phyloP scores from a whole-genome alignment of 2,329 filamentous ascomycete genomes.

The Paecilomyces niveus region DNA sequence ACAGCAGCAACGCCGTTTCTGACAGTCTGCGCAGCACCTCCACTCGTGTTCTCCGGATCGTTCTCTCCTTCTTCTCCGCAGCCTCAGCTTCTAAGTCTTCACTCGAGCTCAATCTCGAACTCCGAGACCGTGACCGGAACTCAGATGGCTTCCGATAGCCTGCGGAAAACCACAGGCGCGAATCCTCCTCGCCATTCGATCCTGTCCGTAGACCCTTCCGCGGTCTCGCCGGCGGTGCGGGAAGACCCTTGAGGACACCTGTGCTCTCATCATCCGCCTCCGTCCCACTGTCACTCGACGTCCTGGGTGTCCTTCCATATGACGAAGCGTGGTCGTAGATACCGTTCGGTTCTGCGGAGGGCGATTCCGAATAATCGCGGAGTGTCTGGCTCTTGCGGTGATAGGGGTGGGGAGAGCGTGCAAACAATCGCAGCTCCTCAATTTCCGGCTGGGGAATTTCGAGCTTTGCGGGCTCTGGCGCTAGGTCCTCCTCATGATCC shows the following conservation, averaged over 20 bases:
- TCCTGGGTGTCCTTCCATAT: constrained; percentile 46
- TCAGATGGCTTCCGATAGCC: constrained; percentile 26
- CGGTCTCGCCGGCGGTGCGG: constrained; percentile 64
- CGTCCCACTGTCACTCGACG: constrained; percentile 81
- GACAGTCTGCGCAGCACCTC: constrained; percentile 43
- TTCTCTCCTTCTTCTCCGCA: constrained; percentile 15
- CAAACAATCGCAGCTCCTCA: constrained; percentile 41
- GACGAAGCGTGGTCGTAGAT: constrained; percentile 17
- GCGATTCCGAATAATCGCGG: constrained; percentile 17
- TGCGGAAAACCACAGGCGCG: constrained; percentile 20
- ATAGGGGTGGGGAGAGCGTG: constrained; percentile 63
- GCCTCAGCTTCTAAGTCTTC: constrained; percentile 20
- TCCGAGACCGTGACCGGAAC: constrained; percentile 18
- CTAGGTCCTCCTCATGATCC: not conserved
- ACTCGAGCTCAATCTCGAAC: constrained; percentile 24
- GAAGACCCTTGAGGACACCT: constrained; percentile 69
- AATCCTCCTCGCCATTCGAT: constrained; percentile 17
- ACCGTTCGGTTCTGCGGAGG: constrained; percentile 27
- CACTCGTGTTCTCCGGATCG: constrained; percentile 26
- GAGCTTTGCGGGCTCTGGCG: not conserved
- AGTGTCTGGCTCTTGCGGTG: constrained; percentile 34
- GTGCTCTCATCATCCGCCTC: constrained; percentile 89
- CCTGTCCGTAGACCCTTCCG: constrained; percentile 67
- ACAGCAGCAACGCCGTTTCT: constrained; percentile 49
- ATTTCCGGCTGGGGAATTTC: constrained; percentile 13